phyloP scores from a whole-genome alignment of 164 flowering plant genomes.

The Magnolia sinica region DNA sequence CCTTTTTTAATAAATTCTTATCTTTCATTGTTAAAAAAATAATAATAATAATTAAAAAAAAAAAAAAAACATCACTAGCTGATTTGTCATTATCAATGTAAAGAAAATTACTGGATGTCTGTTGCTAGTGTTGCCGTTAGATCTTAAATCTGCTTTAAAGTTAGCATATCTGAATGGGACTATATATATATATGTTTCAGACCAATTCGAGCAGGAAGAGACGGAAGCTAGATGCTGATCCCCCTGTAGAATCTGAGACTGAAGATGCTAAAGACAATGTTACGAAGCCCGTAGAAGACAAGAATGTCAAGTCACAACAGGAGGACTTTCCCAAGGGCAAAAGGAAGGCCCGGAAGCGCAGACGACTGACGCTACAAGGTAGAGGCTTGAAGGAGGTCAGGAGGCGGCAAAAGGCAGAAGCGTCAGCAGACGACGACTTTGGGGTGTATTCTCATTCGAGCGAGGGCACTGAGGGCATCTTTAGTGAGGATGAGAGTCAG shows the following conservation, averaged over 20 bases:
- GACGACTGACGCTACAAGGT: constrained; percentile 70
- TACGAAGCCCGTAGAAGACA: constrained; percentile 38
- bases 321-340: constrained; percentile 92
- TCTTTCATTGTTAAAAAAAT: no score
- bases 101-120: background rate
- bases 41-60: no score
- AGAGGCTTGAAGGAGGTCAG: constrained; percentile 59
- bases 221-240: constrained; percentile 68
- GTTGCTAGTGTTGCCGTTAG: background rate
- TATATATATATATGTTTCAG: constrained; percentile 38
- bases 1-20: no score
- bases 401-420: constrained; percentile 47
- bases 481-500: constrained; percentile 70
- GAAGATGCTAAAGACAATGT: constrained; percentile 31
- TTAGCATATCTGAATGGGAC: no score
- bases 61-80: background rate
- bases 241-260: constrained; percentile 49
- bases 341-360: constrained; percentile 75
- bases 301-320: constrained; percentile 45
- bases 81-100: background rate
- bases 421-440: constrained; percentile 44
- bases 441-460: constrained; percentile 42
- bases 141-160: background rate
- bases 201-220: constrained; percentile 73
- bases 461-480: constrained; percentile 40